Percentiles rank a stretch among this genome's conserved stretches.
Evolutionary conservation across 1,284 basidiomycete species (phyloP).

Genomic region (Trichosporon sp.): DNA sequence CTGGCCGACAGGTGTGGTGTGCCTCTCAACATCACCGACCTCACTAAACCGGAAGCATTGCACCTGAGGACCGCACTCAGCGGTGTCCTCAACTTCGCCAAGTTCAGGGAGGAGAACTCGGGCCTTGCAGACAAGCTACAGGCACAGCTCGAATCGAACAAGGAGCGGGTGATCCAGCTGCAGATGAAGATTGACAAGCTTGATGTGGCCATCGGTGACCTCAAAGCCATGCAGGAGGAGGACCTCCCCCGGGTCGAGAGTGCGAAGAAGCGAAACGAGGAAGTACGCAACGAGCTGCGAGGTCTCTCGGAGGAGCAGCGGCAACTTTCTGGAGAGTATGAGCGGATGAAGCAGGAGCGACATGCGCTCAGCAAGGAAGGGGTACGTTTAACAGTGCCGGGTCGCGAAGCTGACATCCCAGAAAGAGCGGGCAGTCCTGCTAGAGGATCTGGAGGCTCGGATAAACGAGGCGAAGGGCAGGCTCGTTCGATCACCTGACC

Average conservation of each 20-base stretch:
- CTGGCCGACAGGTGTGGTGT: slow-evolving; percentile 70
- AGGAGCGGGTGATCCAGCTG: slow-evolving; percentile 47
- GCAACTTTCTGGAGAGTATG: slow-evolving; percentile 51
- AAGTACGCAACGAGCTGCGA: slow-evolving; percentile 61
- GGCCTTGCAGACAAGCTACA: slow-evolving; percentile 29
- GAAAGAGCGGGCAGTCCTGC: slow-evolving; percentile 17
- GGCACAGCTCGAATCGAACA: neutral
- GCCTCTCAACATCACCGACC: slow-evolving; percentile 68
- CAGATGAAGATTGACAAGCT: slow-evolving; percentile 56
- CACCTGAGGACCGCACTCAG: slow-evolving; percentile 70
- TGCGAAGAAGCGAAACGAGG: slow-evolving; percentile 60
- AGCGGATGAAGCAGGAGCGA: slow-evolving; percentile 62
- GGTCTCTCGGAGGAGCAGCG: slow-evolving; percentile 60
- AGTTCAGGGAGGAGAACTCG: slow-evolving; percentile 56
- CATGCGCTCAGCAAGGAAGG: slow-evolving; percentile 31
- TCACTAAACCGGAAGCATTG: slow-evolving; percentile 65
- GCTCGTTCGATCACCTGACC: slow-evolving; percentile 80
- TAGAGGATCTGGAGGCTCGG: slow-evolving; percentile 24
- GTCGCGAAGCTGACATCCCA: neutral
- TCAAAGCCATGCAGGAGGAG: slow-evolving; percentile 65
- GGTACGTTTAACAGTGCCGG: neutral
- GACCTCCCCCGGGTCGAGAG: slow-evolving; percentile 66
- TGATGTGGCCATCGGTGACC: slow-evolving; percentile 56
- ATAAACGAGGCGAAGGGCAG: slow-evolving; percentile 62
- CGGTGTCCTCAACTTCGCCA: slow-evolving; percentile 86